These are phyloP conservation scores for Eragrostis nindensis DNA, from an alignment of 176 grass and related monocot genomes.

Conservation along the genomic window DNA sequence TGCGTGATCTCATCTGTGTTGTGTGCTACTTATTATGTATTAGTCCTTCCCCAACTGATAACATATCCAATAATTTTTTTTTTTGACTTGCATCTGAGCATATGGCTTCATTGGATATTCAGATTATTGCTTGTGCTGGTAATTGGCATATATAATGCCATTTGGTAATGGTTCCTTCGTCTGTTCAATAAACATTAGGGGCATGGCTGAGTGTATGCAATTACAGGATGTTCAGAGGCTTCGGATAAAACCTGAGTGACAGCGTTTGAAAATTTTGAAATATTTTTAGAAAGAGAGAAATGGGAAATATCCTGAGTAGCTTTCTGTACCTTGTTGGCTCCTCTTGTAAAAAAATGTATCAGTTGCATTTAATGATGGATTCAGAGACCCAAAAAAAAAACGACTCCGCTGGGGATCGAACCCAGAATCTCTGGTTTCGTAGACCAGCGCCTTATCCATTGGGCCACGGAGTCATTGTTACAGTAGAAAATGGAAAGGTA, in stretches of 20 bases:
- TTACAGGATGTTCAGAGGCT: too few species aligned
- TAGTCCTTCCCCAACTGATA: slow-evolving; percentile 16
- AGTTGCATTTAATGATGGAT: background rate
- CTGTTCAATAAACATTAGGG: too few species aligned
- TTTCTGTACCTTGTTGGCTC: too few species aligned
- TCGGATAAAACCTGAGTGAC: too few species aligned
- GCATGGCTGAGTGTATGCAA: too few species aligned
- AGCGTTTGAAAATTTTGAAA: too few species aligned
- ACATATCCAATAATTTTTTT: slow-evolving; percentile 4
- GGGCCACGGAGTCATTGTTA: slow-evolving; percentile 68
- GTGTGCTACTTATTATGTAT: slow-evolving; percentile 36
- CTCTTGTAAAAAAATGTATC: background rate
- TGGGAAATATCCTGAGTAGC: background rate
- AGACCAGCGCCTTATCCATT: slow-evolving; percentile 99
- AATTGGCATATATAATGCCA: too few species aligned
- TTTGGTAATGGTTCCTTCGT: too few species aligned
- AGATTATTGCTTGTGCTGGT: background rate
- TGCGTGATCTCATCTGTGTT: slow-evolving; percentile 24
- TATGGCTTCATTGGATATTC: slow-evolving; percentile 2
- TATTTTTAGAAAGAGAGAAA: background rate
- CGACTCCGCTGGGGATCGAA: slow-evolving; percentile 96
- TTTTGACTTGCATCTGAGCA: slow-evolving; percentile 1
- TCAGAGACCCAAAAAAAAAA: fast-evolving
- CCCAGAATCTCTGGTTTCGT: slow-evolving; percentile 99
- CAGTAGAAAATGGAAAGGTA: too few species aligned